phyloP scores from a whole-genome alignment of 148 eudicot species.

The Vaccinium vitisidaea region DNA sequence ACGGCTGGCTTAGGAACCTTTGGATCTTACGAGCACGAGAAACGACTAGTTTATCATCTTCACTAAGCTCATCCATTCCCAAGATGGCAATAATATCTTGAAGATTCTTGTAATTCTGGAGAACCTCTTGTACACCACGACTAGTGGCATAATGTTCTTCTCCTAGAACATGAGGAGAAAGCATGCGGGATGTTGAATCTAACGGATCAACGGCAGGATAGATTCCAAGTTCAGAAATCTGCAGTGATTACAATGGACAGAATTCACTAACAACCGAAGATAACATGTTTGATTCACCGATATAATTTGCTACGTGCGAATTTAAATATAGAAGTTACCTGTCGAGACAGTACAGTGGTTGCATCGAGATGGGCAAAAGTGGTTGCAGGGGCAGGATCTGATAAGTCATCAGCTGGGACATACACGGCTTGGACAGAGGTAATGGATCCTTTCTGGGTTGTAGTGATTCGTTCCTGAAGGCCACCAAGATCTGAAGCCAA shows the following conservation, averaged over 20 bases:
- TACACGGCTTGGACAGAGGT: constrained; percentile 33
- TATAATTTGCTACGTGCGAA: background rate
- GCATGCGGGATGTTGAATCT: constrained; percentile 69
- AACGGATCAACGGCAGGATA: constrained; percentile 68
- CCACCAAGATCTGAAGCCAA: constrained; percentile 29
- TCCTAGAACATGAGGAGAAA: constrained; percentile 59
- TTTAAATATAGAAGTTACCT: constrained; percentile 24
- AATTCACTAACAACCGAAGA: background rate
- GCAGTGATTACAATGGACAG: background rate
- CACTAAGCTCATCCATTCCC: constrained; percentile 78
- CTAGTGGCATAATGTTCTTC: constrained; percentile 63
- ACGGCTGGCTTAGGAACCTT: constrained; percentile 67
- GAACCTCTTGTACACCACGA: constrained; percentile 62
- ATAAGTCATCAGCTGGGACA: constrained; percentile 31
- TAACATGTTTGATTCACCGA: background rate
- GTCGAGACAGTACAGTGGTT: constrained; percentile 35
- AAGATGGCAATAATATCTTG: constrained; percentile 66
- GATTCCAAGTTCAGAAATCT: constrained; percentile 63
- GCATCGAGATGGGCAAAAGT: constrained; percentile 29
- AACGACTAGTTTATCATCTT: constrained; percentile 62
- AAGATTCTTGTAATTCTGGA: constrained; percentile 64
- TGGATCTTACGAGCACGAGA: constrained; percentile 71
- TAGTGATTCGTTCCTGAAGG: constrained; percentile 33
- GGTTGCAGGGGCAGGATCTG: constrained; percentile 31
- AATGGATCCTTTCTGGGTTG: constrained; percentile 30